Evolutionary conservation across 306 rosid species (phyloP), one percentile per base, ranked within the genome.

Genomic region (Morella rubra): DNA sequence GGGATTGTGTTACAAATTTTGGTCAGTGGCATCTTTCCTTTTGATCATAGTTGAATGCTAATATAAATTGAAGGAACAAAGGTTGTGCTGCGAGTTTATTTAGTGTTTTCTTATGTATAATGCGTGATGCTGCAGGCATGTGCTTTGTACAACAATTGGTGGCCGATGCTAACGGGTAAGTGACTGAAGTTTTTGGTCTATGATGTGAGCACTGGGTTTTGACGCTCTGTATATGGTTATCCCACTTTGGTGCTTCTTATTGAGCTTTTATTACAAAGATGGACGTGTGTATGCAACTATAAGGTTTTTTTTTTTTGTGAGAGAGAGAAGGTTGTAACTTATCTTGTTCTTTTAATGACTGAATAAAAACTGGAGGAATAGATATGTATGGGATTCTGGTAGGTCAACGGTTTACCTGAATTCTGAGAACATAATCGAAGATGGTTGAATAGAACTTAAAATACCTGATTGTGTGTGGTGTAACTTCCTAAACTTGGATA

Each of bases 81-180:
- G 24, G 45, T n/a, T 50, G 65, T 42, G 71, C 14, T 49, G 37
- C 44, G 37, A 69, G 49, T 22, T 40, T 42, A 66, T 8, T 71
- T 41, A 32, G n/a, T 44, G 44, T 69, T 56, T 79, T 73, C 79
- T 81, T 71, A 69, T 56, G 42, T 83, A 20, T 22, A n/a, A 16
- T 71, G 64, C 76, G 50, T 87, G 60, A 20, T 76, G 66, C 79
- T 68, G 59, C 96, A 94, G 98, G 98, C 98, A 69, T 94, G 98
- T 77, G 97, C 96, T 66, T 79, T 94, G 89, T 92, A 89, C 86
- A 72, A 83, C 82, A 94, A 94, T 75, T 94, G 98, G 98, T 94
- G 98, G 98, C 97, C 98, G n/a, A 90, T 94, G 98, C 88, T 94
- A 64, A 86, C 88, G 74, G 93, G 98, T 94, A 77, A 73, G 87